Base-by-base conservation (phyloP, 1,139 yeast genomes). In the Yamadazyma oceani region DNA sequence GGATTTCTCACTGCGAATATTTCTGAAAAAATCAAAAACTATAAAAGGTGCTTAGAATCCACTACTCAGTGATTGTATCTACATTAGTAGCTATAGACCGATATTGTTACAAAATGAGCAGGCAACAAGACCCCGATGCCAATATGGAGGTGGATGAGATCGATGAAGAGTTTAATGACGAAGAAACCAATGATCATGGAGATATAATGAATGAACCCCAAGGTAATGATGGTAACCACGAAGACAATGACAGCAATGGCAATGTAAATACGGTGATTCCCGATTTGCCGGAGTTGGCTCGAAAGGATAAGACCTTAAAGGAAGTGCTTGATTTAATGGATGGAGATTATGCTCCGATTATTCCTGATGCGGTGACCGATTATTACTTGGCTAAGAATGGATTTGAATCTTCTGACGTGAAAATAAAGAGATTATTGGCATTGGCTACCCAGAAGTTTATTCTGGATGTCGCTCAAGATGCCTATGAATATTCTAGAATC, bases 301-400 rank as follows among this genome's bases (percentile, higher is more conserved):
- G 92, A 46, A 86, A 87, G 50, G 98, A 94, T 53, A 89, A 88
- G 55, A 83, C 96, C 0, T 66, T 94, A 32, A 80, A 82, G 49
- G 97, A 94, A 51, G 83, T 94, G 25, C 71, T 94, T 26, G 85
- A 84, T 35, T 71, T 89, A 63, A 85, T 92, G 90, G 96, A 88
- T 46, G 74, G 68, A 1, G 96, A 89, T 42, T 89, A 84, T 59
- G 89, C 96, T 2, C 98, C 98, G 1, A 85, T 94, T 29, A 92
- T 94, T 31, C 99, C 99, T 0, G 98, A 94, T 57, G 94, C 95
- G 0, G 97, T 94, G n/a, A 87, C 96, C 0, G 97, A 92, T 55
- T 92, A 88, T 59, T 92, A 92, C 54, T 66, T 94, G 36, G 82
- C 90, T 16, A 85, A 85, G 54, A 85, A 90, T 44, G 99, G 99